A percentile compares a stretch with the other conserved stretches of the same genome.
Conservation (phyloP, 2,329 filamentous ascomycete genomes). For the Aphanoascus verrucosus region DNA sequence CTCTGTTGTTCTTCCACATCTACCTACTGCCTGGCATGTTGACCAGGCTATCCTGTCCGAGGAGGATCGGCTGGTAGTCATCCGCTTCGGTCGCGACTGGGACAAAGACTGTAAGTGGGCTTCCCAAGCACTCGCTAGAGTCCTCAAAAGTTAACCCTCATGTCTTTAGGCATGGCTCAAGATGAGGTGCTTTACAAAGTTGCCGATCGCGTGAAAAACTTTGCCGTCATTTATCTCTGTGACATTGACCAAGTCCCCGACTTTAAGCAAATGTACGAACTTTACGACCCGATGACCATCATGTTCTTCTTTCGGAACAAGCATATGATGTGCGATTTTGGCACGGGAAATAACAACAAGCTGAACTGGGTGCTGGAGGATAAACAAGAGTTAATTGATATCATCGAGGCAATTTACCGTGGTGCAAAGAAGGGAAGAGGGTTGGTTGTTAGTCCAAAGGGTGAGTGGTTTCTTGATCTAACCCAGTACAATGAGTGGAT, state of each 20-base stretch:
- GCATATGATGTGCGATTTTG: constrained; percentile 58
- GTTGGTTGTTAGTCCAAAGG: constrained; percentile 93
- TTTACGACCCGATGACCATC: constrained; percentile 84
- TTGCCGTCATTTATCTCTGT: constrained; percentile 69
- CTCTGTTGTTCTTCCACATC: constrained; percentile 83
- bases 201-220: constrained; percentile 76
- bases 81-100: constrained; percentile 81
- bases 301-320: constrained; percentile 99
- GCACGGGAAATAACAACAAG: constrained; percentile 98
- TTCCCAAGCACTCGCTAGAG: too few relatives aligned
- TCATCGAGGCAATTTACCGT: constrained; percentile 93
- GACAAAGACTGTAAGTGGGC: constrained; percentile 54
- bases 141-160: background rate
- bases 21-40: constrained; percentile 91
- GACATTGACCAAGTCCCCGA: constrained; percentile 78
- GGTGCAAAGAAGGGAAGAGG: constrained; percentile 97
- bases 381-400: constrained; percentile 97
- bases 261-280: constrained; percentile 92
- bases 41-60: constrained; percentile 89
- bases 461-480: constrained; percentile 30
- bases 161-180: constrained; percentile 51
- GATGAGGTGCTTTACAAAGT: constrained; percentile 95
- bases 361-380: constrained; percentile 94
- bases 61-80: constrained; percentile 85
- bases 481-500: background rate